Evolutionary conservation across 495 filamentous ascomycete species (phyloP).

Genomic region (Daldinia childiae): DNA sequence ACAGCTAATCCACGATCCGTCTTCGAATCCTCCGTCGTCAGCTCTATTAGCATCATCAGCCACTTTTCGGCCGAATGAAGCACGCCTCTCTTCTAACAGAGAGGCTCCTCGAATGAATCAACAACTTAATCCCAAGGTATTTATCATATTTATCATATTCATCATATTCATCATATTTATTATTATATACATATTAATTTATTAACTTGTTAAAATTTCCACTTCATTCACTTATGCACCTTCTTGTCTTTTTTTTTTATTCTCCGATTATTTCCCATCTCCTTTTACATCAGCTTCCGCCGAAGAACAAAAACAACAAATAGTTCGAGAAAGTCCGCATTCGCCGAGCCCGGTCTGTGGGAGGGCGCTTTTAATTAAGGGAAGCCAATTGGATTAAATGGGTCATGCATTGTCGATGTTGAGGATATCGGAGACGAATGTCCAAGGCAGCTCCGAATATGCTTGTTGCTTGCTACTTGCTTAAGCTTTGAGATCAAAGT

Average conservation of each 20-base stretch:
- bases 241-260: conserved; percentile 8
- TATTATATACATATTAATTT: conserved; percentile 28
- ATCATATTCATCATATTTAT: conserved; percentile 41
- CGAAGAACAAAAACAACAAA: conserved; percentile 20
- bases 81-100: conserved; percentile 54
- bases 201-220: conserved; percentile 1
- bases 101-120: conserved; percentile 60
- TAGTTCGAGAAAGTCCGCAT: conserved; percentile 28
- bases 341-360: conserved; percentile 34
- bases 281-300: conserved; percentile 12
- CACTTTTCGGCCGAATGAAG: conserved; percentile 46
- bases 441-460: conserved; percentile 25
- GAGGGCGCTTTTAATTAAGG: conserved; percentile 40
- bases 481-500: conserved; percentile 32
- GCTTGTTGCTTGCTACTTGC: too few relatives aligned
- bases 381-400: conserved; percentile 41
- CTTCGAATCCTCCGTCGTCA: conserved; percentile 28
- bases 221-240: conserved; percentile 24
- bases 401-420: conserved; percentile 33
- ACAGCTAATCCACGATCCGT: conserved; percentile 36
- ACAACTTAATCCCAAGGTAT: conserved; percentile 59
- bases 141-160: conserved; percentile 14
- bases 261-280: neutral
- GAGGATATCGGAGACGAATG: conserved; percentile 25
- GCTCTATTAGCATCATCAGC: conserved; percentile 28